phyloP scores from a whole-genome alignment of 306 rosid genomes.

The Ormosia semicastrata region DNA sequence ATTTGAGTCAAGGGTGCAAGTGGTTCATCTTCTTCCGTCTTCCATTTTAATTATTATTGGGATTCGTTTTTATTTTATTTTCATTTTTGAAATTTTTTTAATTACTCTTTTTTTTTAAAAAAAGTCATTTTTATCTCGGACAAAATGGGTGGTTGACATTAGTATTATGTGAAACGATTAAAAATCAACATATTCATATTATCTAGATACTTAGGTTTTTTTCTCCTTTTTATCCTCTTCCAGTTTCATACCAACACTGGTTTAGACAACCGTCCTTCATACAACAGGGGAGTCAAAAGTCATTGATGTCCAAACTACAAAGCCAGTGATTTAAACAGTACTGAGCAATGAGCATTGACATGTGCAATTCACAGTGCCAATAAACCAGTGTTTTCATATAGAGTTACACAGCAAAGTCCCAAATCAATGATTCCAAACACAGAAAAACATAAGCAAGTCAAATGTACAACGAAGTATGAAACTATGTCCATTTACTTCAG shows the following conservation, averaged over 20 bases:
- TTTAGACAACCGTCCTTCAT: neutral
- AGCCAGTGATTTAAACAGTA: neutral
- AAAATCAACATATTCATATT: neutral
- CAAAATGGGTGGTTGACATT: neutral
- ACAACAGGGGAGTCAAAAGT: neutral
- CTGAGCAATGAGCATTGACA: neutral
- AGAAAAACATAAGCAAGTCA: neutral
- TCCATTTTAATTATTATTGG: too few species aligned
- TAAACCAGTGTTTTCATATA: neutral
- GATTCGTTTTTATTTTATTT: too few species aligned
- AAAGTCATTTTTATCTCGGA: too few species aligned
- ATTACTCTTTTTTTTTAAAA: too few species aligned
- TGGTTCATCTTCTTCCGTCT: too few species aligned
- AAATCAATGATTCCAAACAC: conserved; percentile 8
- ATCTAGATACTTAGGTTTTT: neutral
- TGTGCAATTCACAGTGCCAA: neutral
- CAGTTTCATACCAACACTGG: neutral
- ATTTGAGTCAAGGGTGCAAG: too few species aligned
- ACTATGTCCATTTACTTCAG: neutral
- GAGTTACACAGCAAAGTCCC: neutral
- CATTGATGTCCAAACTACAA: neutral
- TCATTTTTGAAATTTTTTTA: too few species aligned
- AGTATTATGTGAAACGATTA: too few species aligned
- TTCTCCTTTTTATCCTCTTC: neutral
- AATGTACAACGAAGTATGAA: conserved; percentile 9